These are phyloP conservation scores for Solanum chmielewskii DNA, from an alignment of 257 asterid genomes.

Conservation along the genomic window DNA sequence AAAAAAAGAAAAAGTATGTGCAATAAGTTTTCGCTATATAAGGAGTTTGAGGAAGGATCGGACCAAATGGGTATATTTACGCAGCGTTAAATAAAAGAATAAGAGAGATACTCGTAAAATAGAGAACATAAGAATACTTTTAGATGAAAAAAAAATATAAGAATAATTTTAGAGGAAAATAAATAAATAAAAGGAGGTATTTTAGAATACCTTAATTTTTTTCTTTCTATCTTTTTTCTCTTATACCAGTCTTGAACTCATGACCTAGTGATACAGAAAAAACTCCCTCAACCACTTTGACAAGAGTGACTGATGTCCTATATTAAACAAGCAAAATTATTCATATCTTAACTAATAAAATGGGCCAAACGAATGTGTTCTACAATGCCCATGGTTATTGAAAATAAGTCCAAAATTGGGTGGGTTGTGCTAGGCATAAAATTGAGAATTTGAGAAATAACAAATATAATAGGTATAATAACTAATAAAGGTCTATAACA, in stretches of 20 bases:
- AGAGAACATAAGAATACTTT: neutral
- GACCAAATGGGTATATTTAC: neutral
- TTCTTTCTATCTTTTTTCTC: neutral
- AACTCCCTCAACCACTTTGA: neutral
- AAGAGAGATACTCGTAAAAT: neutral
- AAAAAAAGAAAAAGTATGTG: neutral
- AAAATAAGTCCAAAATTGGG: neutral
- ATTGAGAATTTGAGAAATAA: too few relatives aligned
- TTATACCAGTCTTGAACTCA: neutral
- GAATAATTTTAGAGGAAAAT: neutral
- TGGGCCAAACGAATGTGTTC: neutral
- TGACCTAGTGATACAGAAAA: neutral
- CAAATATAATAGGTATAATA: too few relatives aligned
- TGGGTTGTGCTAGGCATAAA: neutral
- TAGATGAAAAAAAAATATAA: neutral
- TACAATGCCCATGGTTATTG: neutral
- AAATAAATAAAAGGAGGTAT: neutral
- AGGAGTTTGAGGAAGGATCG: neutral
- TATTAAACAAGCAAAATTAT: neutral
- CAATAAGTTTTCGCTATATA: neutral
- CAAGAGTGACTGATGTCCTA: neutral
- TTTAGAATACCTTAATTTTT: slow-evolving; percentile 1
- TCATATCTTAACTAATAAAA: neutral
- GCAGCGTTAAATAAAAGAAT: neutral
- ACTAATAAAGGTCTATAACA: too few relatives aligned